These are phyloP conservation scores for Phenoliferia sp. DNA, from an alignment of 1,284 basidiomycete species.

Conservation along the genomic window DNA sequence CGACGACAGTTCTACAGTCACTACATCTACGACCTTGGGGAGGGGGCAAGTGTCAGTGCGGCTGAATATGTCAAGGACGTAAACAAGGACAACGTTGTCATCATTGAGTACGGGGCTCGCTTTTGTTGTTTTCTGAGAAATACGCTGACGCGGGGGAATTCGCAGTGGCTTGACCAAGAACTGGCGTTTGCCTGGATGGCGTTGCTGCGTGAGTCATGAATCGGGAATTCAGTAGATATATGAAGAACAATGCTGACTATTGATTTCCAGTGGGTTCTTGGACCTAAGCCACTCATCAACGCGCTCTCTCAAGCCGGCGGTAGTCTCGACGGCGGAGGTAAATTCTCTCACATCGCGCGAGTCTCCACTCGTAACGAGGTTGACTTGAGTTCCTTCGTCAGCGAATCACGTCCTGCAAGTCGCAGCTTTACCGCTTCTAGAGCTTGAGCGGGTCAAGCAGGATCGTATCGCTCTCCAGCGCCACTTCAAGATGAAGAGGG, in stretches of 20 bases:
- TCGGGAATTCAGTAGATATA: background rate
- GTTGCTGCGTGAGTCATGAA: slow-evolving; percentile 54
- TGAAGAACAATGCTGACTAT: background rate
- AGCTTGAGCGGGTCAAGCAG: slow-evolving; percentile 60
- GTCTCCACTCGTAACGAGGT: background rate
- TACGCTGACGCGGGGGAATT: too few species aligned
- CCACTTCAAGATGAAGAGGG: slow-evolving; percentile 85
- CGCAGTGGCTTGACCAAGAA: too few species aligned
- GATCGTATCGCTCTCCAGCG: slow-evolving; percentile 58
- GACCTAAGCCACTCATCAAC: slow-evolving; percentile 78
- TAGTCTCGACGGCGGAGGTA: slow-evolving; percentile 37
- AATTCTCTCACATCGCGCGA: background rate
- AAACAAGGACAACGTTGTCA: slow-evolving; percentile 50
- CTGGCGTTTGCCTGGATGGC: slow-evolving; percentile 64
- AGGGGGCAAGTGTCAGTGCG: slow-evolving; percentile 75
- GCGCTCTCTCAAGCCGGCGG: slow-evolving; percentile 76
- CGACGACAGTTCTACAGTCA: slow-evolving; percentile 78
- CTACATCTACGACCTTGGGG: slow-evolving; percentile 75
- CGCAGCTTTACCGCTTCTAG: slow-evolving; percentile 73
- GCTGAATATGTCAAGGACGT: slow-evolving; percentile 66
- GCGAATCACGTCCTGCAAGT: slow-evolving; percentile 56
- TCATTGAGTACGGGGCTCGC: slow-evolving; percentile 52
- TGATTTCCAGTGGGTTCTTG: slow-evolving; percentile 68
- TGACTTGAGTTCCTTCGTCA: background rate
- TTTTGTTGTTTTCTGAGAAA: too few species aligned